A percentile compares a stretch with the other conserved stretches of the same genome.
phyloP scores from a whole-genome alignment of 1,284 basidiomycete species.

The Chiua sp. region DNA sequence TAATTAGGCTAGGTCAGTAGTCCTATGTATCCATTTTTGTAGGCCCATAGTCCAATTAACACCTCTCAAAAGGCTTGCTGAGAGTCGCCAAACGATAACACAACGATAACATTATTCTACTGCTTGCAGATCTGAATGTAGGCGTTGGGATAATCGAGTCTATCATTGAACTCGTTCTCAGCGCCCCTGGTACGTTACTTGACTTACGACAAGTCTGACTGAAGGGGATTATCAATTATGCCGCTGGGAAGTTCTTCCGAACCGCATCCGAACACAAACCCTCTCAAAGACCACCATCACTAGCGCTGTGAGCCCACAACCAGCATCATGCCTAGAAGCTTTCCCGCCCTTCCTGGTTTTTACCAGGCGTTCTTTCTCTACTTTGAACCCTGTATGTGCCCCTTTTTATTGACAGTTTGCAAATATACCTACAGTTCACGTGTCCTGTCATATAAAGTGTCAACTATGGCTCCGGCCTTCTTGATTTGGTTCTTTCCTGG shows the following conservation, averaged over 20 bases:
- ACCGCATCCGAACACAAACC: neutral
- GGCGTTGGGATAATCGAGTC: no score
- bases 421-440: neutral
- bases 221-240: no score
- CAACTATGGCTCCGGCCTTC: constrained; percentile 62
- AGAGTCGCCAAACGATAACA: no score
- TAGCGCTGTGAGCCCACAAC: neutral
- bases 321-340: constrained; percentile 37
- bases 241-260: no score
- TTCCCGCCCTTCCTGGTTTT: constrained; percentile 68
- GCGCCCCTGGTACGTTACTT: neutral
- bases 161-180: no score
- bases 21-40: no score
- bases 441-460: constrained; percentile 43
- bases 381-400: constrained; percentile 66
- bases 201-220: no score
- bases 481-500: constrained; percentile 68
- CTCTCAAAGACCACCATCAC: neutral
- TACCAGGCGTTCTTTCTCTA: constrained; percentile 73
- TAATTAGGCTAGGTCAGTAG: no score
- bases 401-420: neutral
- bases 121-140: no score
- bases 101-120: no score
- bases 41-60: no score
- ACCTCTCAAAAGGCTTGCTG: no score